These are phyloP conservation scores for Citrus hindsii DNA, from an alignment of 345 rosid species.

Conservation along the genomic window DNA sequence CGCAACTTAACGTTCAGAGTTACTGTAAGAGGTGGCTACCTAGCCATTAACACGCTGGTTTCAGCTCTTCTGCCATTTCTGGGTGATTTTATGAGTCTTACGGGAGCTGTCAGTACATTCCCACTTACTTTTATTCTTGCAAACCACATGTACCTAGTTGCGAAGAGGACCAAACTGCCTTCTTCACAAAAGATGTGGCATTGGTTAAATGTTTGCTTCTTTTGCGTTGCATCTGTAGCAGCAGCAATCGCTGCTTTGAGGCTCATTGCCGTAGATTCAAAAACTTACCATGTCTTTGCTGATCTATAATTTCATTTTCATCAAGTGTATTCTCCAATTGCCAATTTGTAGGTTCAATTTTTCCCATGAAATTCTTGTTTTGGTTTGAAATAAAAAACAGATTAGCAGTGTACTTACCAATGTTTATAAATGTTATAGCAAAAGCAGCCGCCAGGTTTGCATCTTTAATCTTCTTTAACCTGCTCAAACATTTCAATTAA, in stretches of 20 bases:
- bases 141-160: conserved; percentile 81
- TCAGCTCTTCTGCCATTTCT: conserved; percentile 86
- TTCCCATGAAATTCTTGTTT: background rate
- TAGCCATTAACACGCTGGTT: conserved; percentile 60
- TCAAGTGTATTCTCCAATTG: background rate
- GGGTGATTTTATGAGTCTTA: conserved; percentile 87
- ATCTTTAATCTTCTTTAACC: too few relatives aligned
- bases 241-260: conserved; percentile 71
- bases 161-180: conserved; percentile 46
- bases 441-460: background rate
- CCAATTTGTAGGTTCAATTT: background rate
- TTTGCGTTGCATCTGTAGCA: conserved; percentile 58
- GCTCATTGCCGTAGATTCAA: conserved; percentile 76
- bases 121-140: conserved; percentile 92
- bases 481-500: background rate
- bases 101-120: conserved; percentile 88
- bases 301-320: conserved; percentile 36
- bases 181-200: conserved; percentile 66
- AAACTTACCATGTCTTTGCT: conserved; percentile 77
- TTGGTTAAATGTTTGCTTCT: conserved; percentile 74
- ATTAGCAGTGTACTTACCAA: background rate
- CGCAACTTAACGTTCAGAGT: conserved; percentile 60
- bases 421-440: background rate
- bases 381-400: background rate
- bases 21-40: conserved; percentile 71